These are phyloP conservation scores for Penicillium capsulatum DNA, from an alignment of 2,329 filamentous ascomycete genomes.

Conservation along the genomic window DNA sequence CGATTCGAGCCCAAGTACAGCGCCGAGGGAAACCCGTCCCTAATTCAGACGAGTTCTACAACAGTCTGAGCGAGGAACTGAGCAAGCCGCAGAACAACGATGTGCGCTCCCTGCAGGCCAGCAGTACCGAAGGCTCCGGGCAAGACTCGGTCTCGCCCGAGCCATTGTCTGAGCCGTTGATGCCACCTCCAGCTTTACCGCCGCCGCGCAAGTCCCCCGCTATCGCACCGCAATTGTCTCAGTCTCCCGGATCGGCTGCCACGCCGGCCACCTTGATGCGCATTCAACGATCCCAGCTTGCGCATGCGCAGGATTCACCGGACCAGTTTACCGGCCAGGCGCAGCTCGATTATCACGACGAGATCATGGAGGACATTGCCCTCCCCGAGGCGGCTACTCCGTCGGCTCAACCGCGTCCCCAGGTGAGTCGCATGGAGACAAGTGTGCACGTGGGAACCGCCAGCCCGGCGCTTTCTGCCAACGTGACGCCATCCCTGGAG, in stretches of 20 bases:
- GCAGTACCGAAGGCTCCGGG: constrained; percentile 44
- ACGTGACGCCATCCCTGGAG: constrained; percentile 53
- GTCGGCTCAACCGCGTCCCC: constrained; percentile 39
- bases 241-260: constrained; percentile 56
- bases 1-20: constrained; percentile 38
- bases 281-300: constrained; percentile 51
- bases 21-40: constrained; percentile 32
- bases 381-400: constrained; percentile 68
- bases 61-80: constrained; percentile 37
- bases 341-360: constrained; percentile 46
- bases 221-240: constrained; percentile 30
- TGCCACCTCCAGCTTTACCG: constrained; percentile 49
- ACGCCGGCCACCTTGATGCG: constrained; percentile 88
- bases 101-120: constrained; percentile 30
- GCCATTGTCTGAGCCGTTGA: constrained; percentile 47
- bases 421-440: constrained; percentile 51
- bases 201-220: constrained; percentile 40
- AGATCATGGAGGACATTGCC: constrained; percentile 61
- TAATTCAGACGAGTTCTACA: constrained; percentile 33
- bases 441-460: constrained; percentile 33
- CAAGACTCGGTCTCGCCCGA: constrained; percentile 50
- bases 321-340: constrained; percentile 35
- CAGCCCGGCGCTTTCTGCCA: constrained; percentile 60
- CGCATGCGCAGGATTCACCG: constrained; percentile 38
- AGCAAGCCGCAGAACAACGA: constrained; percentile 24